These are phyloP conservation scores for Haemoproteus tartakovskyi DNA, from an alignment of 169 alveolate species.

Conservation along the genomic window DNA sequence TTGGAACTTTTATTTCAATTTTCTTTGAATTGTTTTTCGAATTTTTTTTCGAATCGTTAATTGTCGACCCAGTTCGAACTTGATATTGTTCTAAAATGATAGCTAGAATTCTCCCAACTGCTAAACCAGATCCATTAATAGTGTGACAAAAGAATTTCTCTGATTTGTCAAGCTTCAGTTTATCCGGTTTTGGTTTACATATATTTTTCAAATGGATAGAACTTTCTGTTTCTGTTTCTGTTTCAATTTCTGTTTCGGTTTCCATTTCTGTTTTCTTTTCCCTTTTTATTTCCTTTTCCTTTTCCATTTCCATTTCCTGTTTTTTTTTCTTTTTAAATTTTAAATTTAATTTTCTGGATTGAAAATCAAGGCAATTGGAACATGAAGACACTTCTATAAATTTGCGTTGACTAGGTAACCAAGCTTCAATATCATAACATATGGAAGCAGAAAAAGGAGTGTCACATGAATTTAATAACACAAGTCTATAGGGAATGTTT, in stretches of 20 bases:
- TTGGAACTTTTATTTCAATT: slow-evolving; percentile 67
- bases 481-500: slow-evolving; percentile 64
- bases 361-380: slow-evolving; percentile 76
- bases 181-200: too few relatives aligned
- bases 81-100: slow-evolving; percentile 75
- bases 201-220: too few relatives aligned
- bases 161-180: too few relatives aligned
- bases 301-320: too few relatives aligned
- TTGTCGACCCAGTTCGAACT: too few relatives aligned
- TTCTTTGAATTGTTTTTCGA: slow-evolving; percentile 51
- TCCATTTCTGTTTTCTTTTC: too few relatives aligned
- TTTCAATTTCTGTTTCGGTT: too few relatives aligned
- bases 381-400: slow-evolving; percentile 78
- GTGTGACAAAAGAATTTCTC: slow-evolving; percentile 64
- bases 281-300: too few relatives aligned
- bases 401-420: slow-evolving; percentile 72
- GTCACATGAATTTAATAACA: slow-evolving; percentile 68
- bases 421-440: slow-evolving; percentile 77
- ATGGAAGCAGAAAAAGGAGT: slow-evolving; percentile 69
- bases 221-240: too few relatives aligned
- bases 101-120: slow-evolving; percentile 78
- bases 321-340: slow-evolving; percentile 38
- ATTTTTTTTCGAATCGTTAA: not conserved
- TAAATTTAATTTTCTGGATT: slow-evolving; percentile 69
- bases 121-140: slow-evolving; percentile 79